Evolutionary conservation across 495 filamentous ascomycete genomes (phyloP).

Genomic region (Aspergillus panamensis): DNA sequence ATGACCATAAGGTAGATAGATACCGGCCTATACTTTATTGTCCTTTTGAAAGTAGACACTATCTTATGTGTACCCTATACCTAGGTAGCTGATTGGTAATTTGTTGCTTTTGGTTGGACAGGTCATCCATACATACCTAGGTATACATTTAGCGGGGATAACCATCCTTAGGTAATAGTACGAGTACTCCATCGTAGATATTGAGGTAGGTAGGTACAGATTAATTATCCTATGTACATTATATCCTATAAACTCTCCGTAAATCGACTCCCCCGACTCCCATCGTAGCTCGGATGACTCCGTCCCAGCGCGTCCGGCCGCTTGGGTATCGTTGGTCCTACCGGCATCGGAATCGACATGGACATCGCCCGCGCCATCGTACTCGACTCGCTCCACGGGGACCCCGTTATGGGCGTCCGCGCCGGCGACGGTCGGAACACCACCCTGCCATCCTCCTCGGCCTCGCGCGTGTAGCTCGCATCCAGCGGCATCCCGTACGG

Average conservation of each 20-base stretch:
- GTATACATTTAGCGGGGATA: too few species aligned
- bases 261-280: slow-evolving; percentile 54
- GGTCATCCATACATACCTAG: too few species aligned
- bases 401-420: slow-evolving; percentile 46
- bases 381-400: slow-evolving; percentile 19
- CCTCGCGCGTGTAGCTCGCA: slow-evolving; percentile 35
- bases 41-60: too few species aligned
- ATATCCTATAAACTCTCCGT: slow-evolving; percentile 41
- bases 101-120: too few species aligned
- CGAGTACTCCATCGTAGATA: too few species aligned
- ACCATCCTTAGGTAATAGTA: too few species aligned
- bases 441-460: slow-evolving; percentile 30
- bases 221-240: slow-evolving; percentile 1
- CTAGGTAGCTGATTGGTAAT: too few species aligned
- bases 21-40: too few species aligned
- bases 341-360: slow-evolving; percentile 22
- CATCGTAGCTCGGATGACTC: slow-evolving; percentile 52
- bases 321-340: slow-evolving; percentile 22
- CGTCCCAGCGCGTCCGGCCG: slow-evolving; percentile 49
- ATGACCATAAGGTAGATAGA: too few species aligned
- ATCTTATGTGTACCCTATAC: too few species aligned
- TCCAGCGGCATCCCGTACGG: slow-evolving; percentile 40
- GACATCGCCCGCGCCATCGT: slow-evolving; percentile 9
- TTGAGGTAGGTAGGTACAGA: neutral
- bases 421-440: slow-evolving; percentile 48